Evolutionary conservation across 2,329 filamentous ascomycete species (phyloP), one percentile per base, ranked within the genome.

Genomic region (Curvularia lunata): DNA sequence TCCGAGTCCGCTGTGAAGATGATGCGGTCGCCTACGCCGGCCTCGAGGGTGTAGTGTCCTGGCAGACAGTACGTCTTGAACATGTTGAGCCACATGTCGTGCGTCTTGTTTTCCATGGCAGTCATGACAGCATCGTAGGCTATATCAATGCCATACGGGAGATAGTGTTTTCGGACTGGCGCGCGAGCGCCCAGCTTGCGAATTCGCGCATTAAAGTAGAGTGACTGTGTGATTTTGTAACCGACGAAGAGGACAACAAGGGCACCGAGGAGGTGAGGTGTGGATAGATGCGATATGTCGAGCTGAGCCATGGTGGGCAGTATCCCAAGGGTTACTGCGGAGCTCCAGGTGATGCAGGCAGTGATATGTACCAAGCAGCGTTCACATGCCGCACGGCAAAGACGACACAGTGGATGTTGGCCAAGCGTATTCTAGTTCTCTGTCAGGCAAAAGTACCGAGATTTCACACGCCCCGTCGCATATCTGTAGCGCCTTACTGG

Each of bases 1-100:
- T 96, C 91, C 0, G 90, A 90, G 65, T 97, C 92, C 5, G 85
- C 85, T 0, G 93, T 97, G 70, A 95, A 83, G 58, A 96, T 75
- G 21, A 89, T 75, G n/a, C 90, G 85, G 47, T 84, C 82, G 1
- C 86, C 68, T 6, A 86, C 67, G 1, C 81, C 81, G 10, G 79
- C 74, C 76, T 94, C 90, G 38, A 83, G 78, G 0, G 90, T 93
- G 65, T 82, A 87, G 30, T 77, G 70, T 4, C 74, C 72, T 1
- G 72, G 70, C 4, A 77, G 69, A 7, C 12, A 70, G 56, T 58
- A 74, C 16, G 76, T 75, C 8, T 62, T 47, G 68, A 92, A 84
- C 52, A 82, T 75, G 1, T 75, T 58, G 7, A 78, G 64, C 88
- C 90, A 96, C 59, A 85, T 80, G 45, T 87, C 82, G 28, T 88